A percentile compares a stretch with the other conserved stretches of the same genome.
Conservation (phyloP, 352 stramenopile genomes). For the Saprolegnia diclina region DNA sequence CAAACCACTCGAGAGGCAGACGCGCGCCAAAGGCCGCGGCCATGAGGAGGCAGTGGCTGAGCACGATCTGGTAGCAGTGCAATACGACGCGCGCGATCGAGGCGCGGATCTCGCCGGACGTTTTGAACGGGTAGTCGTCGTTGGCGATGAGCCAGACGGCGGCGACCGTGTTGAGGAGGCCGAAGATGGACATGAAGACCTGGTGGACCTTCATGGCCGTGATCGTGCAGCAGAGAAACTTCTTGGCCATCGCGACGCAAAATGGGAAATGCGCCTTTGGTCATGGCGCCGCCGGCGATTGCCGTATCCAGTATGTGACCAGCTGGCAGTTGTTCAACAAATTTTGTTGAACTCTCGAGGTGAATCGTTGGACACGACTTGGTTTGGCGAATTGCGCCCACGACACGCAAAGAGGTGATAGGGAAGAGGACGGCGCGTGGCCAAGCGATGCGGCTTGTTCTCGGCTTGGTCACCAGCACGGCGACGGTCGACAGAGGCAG, state of each 20-base stretch:
- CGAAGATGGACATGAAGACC: slow-evolving; percentile 20
- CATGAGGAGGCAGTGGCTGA: slow-evolving; percentile 1
- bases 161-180: slow-evolving; percentile 7
- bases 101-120: neutral
- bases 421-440: neutral
- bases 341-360: too few species aligned
- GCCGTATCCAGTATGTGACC: neutral
- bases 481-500: too few species aligned
- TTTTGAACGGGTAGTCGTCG: slow-evolving; percentile 19
- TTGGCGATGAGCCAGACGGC: slow-evolving; percentile 18
- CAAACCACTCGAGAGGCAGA: slow-evolving; percentile 24
- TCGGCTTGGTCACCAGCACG: too few species aligned
- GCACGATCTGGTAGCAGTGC: slow-evolving; percentile 23
- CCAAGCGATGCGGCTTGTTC: too few species aligned
- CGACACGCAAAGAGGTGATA: neutral
- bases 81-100: slow-evolving; percentile 3
- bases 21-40: slow-evolving; percentile 11
- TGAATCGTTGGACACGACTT: too few species aligned
- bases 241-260: slow-evolving; percentile 6
- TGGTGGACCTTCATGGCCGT: slow-evolving; percentile 24
- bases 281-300: neutral
- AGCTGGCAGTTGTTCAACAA: neutral
- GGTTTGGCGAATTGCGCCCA: neutral
- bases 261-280: neutral
- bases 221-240: slow-evolving; percentile 5